Evolutionary conservation across 2,329 filamentous ascomycete genomes (phyloP), one percentile per base, ranked within the genome.

Genomic region (Phaeosphaeria sp.): DNA sequence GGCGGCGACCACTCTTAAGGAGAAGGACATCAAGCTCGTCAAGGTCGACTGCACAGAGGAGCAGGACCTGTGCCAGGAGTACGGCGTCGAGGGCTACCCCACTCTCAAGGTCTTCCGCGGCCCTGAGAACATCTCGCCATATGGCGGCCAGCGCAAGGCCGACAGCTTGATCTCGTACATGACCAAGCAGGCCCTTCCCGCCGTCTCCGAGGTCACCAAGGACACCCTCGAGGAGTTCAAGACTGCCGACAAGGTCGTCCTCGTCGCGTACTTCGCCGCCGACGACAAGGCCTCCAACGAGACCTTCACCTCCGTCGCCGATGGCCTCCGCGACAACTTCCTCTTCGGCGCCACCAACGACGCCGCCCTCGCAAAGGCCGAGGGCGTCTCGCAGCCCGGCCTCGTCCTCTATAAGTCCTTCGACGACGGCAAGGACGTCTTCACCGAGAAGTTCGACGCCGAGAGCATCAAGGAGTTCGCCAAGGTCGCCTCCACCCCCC

Each of bases 61-160:
- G 85, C 83, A 89, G 63, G 92, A 96, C 33, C 90, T 99, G 68
- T 99, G 95, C 88, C 87, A 93, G 80, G 84, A 87, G 71, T 91
- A 91, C 74, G 93, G 92, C 63, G 93, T 99, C 44, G 93, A 98
- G 85, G 95, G 95, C 66, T 99, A 99, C 86, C 95, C 95, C 63
- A 99, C 95, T 67, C 88, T 99, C 77, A 99, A 98, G 89, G 88
- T 99, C 82, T 99, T 99, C 93, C 92, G 94, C 73, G 94, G 95
- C 70, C 80, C 82, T 44, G 92, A 97, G 11, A 92, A 90, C 77
- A 81, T 92, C 77, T 84, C 87, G 66, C 90, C 93, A 64, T 99
- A 99, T 83, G 84, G 85, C 72, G 95, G 95, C 76, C 90, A 92
- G 80, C 88, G 95, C 79, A 97, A 98, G 85, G 89, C 93, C 66